phyloP scores from a whole-genome alignment of 2,329 filamentous ascomycete species.

The Talaromyces sp. region DNA sequence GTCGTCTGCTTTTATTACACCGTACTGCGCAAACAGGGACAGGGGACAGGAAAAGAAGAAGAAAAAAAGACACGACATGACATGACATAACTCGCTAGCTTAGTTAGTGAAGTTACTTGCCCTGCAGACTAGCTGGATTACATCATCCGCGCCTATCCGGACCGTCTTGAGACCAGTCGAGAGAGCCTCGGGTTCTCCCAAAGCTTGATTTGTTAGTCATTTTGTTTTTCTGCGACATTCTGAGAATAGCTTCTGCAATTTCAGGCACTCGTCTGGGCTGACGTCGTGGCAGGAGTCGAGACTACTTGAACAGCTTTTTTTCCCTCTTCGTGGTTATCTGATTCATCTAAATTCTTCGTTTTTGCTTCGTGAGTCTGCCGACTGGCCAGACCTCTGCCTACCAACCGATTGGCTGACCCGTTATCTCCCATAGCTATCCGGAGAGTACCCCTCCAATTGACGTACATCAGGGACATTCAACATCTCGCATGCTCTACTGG shows the following conservation, averaged over 20 bases:
- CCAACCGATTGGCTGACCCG: background rate
- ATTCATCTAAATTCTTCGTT: background rate
- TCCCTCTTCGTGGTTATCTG: background rate
- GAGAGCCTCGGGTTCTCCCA: background rate
- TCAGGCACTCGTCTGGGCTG: background rate
- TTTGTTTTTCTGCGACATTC: background rate
- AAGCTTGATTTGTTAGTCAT: background rate
- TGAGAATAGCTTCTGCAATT: background rate
- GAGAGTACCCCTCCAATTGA: background rate
- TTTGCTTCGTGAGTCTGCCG: too few species aligned
- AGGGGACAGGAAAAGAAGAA: too few species aligned
- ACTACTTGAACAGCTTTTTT: background rate
- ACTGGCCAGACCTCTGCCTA: background rate
- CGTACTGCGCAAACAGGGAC: too few species aligned
- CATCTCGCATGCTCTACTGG: background rate
- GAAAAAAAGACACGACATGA: background rate
- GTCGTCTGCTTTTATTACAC: too few species aligned
- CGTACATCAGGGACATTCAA: background rate
- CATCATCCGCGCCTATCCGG: conserved; percentile 1
- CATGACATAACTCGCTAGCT: background rate
- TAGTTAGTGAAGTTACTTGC: background rate
- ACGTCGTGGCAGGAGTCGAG: background rate
- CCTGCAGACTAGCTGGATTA: background rate
- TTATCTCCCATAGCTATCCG: too few species aligned
- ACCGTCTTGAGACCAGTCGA: background rate